Conservation (phyloP, 306 rosid species). For the Rosa rugosa region DNA sequence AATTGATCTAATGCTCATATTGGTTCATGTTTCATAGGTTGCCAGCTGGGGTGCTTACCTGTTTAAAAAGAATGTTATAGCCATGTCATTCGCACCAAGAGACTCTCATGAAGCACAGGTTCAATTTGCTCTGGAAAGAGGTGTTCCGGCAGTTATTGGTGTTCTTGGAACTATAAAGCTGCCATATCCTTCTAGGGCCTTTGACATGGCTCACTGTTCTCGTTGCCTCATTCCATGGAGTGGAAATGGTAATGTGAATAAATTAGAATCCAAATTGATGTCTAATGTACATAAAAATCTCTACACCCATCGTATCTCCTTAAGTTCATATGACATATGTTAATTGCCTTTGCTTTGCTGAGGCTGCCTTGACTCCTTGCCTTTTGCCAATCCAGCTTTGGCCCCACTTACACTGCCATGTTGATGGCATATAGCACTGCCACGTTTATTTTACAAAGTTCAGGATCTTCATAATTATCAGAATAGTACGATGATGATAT, state of each 20-base stretch:
- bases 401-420: background rate
- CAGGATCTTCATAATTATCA: background rate
- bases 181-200: constrained; percentile 74
- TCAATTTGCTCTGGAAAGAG: constrained; percentile 91
- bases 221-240: constrained; percentile 85
- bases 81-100: constrained; percentile 83
- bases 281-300: background rate
- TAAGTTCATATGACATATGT: constrained; percentile 13
- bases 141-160: constrained; percentile 83
- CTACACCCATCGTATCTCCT: constrained; percentile 4
- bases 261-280: background rate
- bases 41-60: constrained; percentile 88
- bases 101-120: constrained; percentile 93
- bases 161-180: constrained; percentile 83
- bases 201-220: constrained; percentile 93
- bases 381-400: background rate
- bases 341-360: background rate
- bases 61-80: constrained; percentile 59
- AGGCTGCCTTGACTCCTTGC: background rate
- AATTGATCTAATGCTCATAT: constrained; percentile 28
- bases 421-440: background rate
- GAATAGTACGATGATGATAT: constrained; percentile 2
- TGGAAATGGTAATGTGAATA: constrained; percentile 55
- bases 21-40: constrained; percentile 47
- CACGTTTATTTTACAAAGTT: background rate